Evolutionary conservation across 2,329 filamentous ascomycete genomes (phyloP), one percentile per base, ranked within the genome.

Genomic region (Ambrosiella cleistominuta): DNA sequence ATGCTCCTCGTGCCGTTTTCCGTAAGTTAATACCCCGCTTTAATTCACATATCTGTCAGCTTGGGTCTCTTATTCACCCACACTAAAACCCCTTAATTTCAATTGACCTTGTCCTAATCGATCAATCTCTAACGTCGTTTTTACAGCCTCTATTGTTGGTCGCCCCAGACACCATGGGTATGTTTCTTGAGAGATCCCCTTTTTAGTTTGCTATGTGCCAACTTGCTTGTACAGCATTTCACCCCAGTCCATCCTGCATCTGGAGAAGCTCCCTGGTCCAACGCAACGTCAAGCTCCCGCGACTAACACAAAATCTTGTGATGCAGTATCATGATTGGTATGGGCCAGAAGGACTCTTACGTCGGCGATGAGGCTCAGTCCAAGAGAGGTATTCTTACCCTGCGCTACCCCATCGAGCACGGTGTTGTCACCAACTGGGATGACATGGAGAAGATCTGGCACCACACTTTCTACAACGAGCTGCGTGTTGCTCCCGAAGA

Each of bases 391-490:
- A 97, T 98, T 79, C 84, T 98, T 69, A 97, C 91, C 64, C 83
- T 98, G 73, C 86, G 93, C 81, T 98, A 98, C 79, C 93, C 93
- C 72, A 98, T 98, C 74, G 93, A 98, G 83, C 93, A 98, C 85
- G 93, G 93, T 93, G 93, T 98, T 70, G 93, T 98, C 73, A 98
- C 93, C 79, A 97, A 97, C 88, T 98, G 93, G 93, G 93, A 98
- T 75, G 93, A 97, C 76, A 97, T 97, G 93, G 93, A 97, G 82
- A 97, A 97, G 86, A 97, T 98, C 70, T 98, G 93, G 93, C 93
- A 98, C 77, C 93, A 98, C 88, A 97, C 93, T 72, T 98, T 98
- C 83, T 98, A 97, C 88, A 98, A 98, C 80, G 93, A 98, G 82
- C 83, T 98, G 72, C 91, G 93, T 91, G 93, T 98, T 65, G 93